A percentile compares a stretch with the other conserved stretches of the same genome.
Conservation (phyloP, 2,329 filamentous ascomycete species). For the Alternaria novae-zelandiae region DNA sequence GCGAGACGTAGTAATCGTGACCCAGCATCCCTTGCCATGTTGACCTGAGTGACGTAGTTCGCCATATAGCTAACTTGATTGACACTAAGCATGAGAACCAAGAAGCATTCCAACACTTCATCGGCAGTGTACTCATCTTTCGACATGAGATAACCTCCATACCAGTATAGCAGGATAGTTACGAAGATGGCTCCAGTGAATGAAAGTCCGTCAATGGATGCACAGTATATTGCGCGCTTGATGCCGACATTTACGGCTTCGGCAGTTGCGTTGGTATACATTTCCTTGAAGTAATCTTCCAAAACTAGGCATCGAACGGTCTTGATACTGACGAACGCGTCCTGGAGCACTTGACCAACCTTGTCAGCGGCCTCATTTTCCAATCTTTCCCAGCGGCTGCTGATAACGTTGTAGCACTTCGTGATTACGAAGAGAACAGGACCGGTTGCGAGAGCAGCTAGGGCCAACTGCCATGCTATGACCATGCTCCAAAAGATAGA, state of each 20-base stretch:
- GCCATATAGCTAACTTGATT: constrained; percentile 74
- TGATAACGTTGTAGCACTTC: constrained; percentile 68
- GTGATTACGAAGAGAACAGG: constrained; percentile 73
- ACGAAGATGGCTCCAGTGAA: constrained; percentile 75
- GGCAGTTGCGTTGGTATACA: constrained; percentile 62
- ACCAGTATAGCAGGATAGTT: constrained; percentile 83
- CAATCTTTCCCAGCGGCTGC: constrained; percentile 73
- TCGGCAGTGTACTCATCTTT: constrained; percentile 58
- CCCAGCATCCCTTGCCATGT: constrained; percentile 74
- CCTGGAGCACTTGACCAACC: constrained; percentile 69
- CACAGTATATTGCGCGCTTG: constrained; percentile 69
- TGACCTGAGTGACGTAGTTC: constrained; percentile 80
- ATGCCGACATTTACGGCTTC: constrained; percentile 67
- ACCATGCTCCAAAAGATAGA: constrained; percentile 76
- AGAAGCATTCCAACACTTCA: constrained; percentile 75
- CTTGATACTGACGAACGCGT: constrained; percentile 79
- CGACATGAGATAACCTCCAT: constrained; percentile 71
- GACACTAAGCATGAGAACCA: constrained; percentile 83
- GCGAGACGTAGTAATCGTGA: constrained; percentile 74
- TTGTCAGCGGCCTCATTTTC: constrained; percentile 69
- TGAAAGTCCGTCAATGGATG: constrained; percentile 77
- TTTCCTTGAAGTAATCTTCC: constrained; percentile 72
- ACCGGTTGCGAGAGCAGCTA: constrained; percentile 73
- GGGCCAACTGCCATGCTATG: constrained; percentile 79
- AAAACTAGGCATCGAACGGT: constrained; percentile 78